phyloP scores from a whole-genome alignment of 305 asterid genomes.

The Fraxinus xanthoxyloides region DNA sequence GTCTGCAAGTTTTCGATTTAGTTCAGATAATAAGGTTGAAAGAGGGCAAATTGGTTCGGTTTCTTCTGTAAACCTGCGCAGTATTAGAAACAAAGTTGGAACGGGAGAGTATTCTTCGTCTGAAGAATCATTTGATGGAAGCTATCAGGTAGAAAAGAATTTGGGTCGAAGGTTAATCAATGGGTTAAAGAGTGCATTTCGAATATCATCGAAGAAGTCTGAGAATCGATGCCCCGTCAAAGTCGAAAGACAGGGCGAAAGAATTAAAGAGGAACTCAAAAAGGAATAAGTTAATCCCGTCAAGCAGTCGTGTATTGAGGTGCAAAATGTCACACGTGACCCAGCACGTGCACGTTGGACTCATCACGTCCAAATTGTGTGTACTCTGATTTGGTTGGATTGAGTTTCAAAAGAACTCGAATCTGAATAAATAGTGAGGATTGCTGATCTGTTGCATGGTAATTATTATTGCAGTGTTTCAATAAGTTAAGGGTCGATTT shows the following conservation, averaged over 20 bases:
- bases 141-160: constrained; percentile 31
- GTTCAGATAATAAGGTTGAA: constrained; percentile 30
- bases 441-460: neutral
- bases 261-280: neutral
- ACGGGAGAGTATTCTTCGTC: constrained; percentile 34
- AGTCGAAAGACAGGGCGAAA: neutral
- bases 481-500: neutral
- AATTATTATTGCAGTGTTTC: neutral
- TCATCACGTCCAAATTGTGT: neutral
- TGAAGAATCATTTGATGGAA: constrained; percentile 36
- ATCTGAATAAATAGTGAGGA: neutral
- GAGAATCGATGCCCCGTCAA: constrained; percentile 20
- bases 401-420: neutral
- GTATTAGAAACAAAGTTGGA: constrained; percentile 25
- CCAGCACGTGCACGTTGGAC: neutral
- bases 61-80: constrained; percentile 46
- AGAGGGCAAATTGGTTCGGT: constrained; percentile 47
- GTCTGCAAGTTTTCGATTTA: constrained; percentile 44
- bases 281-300: neutral
- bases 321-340: neutral
- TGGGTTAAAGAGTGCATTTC: constrained; percentile 55
- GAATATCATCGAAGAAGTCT: constrained; percentile 43
- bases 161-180: constrained; percentile 50
- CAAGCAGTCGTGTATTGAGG: neutral
- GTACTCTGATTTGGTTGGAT: neutral